phyloP scores from a whole-genome alignment of 2,329 filamentous ascomycete genomes.

The Pyricularia pennisetigena region DNA sequence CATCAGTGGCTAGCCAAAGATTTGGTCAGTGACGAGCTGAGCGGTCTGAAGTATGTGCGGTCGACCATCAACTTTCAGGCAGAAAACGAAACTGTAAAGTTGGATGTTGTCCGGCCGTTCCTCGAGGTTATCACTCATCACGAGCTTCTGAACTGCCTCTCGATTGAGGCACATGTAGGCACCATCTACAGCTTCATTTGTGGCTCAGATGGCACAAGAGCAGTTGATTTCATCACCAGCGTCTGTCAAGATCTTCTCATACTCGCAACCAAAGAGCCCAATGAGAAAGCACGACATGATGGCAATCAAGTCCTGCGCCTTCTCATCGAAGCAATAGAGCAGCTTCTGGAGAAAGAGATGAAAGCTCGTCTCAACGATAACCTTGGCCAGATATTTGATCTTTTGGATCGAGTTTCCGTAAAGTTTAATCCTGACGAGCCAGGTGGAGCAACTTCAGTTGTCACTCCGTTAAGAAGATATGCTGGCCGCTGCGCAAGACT shows the following conservation, averaged over 20 bases:
- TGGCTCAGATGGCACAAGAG: slow-evolving; percentile 19
- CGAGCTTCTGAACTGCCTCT: slow-evolving; percentile 22
- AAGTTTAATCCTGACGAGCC: background rate
- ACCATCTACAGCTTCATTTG: slow-evolving; percentile 22
- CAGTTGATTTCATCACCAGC: slow-evolving; percentile 19
- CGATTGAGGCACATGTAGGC: slow-evolving; percentile 25
- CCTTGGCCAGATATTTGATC: background rate
- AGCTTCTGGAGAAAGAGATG: background rate
- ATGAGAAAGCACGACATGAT: background rate
- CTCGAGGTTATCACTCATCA: slow-evolving; percentile 23
- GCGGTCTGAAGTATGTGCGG: background rate
- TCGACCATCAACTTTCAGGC: background rate
- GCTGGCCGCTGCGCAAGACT: background rate
- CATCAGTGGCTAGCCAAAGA: background rate
- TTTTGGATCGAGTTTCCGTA: background rate
- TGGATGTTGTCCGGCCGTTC: slow-evolving; percentile 16
- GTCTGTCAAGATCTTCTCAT: slow-evolving; percentile 10
- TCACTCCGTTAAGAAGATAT: background rate
- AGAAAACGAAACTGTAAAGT: background rate
- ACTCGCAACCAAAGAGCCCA: background rate
- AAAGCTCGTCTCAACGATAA: background rate
- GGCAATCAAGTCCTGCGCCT: background rate
- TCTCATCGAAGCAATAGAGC: background rate
- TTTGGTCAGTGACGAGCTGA: background rate
- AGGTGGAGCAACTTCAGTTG: background rate